Percentiles rank a stretch among this genome's conserved stretches.
Conservation (phyloP, 2,329 filamentous ascomycete genomes). For the Apiospora aurea region DNA sequence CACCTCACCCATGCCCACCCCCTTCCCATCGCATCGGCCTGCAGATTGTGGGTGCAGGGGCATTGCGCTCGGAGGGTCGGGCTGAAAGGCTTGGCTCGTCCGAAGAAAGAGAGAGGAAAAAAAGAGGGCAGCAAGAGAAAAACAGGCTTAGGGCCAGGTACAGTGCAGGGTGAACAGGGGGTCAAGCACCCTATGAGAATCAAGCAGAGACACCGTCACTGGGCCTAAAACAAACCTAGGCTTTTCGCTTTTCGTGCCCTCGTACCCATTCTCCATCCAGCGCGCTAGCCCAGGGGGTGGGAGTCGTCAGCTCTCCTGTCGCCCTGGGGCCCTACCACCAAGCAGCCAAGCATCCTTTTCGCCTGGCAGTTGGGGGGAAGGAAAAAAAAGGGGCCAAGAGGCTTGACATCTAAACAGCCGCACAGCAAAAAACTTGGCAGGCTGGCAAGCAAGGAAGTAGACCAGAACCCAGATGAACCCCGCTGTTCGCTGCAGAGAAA, state of each 20-base stretch:
- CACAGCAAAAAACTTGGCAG: background rate
- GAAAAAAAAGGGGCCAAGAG: background rate
- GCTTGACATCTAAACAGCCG: conserved; percentile 1
- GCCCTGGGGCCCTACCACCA: background rate
- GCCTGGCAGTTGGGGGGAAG: background rate
- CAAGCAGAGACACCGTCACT: conserved; percentile 15
- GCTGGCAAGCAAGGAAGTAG: too few species aligned
- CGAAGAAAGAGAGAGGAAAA: background rate
- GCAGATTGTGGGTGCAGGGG: conserved; percentile 1
- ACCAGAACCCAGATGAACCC: background rate
- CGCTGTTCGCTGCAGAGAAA: background rate
- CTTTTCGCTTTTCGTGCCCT: background rate
- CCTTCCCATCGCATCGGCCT: conserved; percentile 8
- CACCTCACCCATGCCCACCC: background rate
- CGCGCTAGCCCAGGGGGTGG: background rate
- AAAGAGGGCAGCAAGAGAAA: background rate
- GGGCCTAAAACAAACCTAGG: conserved; percentile 12
- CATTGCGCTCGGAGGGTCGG: background rate
- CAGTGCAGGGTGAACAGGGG: background rate
- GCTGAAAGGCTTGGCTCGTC: conserved; percentile 9
- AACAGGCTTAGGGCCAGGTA: background rate
- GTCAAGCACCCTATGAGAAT: background rate
- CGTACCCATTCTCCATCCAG: background rate
- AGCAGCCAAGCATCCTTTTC: too few species aligned
- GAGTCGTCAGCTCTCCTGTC: conserved; percentile 10